Evolutionary conservation across 441 rosid genomes (phyloP), one percentile per base, ranked within the genome.

Genomic region (Erodium moschatum): DNA sequence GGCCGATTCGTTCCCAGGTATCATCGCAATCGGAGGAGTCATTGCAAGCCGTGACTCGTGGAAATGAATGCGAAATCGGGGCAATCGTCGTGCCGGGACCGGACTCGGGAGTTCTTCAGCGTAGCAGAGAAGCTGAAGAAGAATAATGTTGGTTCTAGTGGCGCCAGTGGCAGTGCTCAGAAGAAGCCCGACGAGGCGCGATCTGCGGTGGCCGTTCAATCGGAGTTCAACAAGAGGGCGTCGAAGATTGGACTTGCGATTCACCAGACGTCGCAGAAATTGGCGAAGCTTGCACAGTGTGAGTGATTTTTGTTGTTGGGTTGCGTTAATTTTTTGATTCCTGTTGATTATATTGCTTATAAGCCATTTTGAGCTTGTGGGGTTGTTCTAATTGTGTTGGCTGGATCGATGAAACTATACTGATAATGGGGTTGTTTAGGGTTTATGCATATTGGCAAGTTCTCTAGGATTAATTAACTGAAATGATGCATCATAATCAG

Each of bases 311-410:
- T 1, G 48, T 18, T 69, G 15, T 13, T 27, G 0, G 1, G 3
- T 60, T 19, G 1, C 24, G 31, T 46, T 15, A 40, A 31, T 12
- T 15, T 4, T 19, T 8, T 64, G 7, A 40, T 31, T 66, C 13
- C 50, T 15, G 65, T 84, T 83, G 6, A 87, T 92, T 1, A 80
- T 90, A 75, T 90, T 90, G 79, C 98, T 90, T 85, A 90, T 74
- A 92, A 9, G 48, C 3, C 48, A 42, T 9, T 42, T 42, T 42
- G 48, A 42, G 48, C 13, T 42, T 10, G 11, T 10, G 48, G 48
- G 48, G 11, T 42, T 42, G 48, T 42, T 42, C 12, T 42, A 3
- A 42, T 42, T 42, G 48, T 42, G 9, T 11, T 40, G 2, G 46
- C 12, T 40, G 46, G 11, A 40, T 40, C 3, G 48, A 10, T 42